These are phyloP conservation scores for Populus simonii DNA, from an alignment of 345 rosid genomes.

Conservation along the genomic window DNA sequence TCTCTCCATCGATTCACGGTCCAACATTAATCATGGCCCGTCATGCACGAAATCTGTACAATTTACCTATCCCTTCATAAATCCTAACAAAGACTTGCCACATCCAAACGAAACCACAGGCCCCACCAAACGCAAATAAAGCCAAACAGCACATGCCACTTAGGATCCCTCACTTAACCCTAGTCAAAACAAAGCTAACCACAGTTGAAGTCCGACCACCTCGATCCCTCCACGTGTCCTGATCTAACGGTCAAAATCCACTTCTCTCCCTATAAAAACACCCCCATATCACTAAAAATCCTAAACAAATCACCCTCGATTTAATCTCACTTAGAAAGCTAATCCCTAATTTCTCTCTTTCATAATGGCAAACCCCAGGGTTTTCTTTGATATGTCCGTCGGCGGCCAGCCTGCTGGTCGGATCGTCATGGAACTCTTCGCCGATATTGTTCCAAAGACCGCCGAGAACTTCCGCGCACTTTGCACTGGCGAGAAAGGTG, in stretches of 20 bases:
- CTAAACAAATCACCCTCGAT: neutral
- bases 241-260: slow-evolving; percentile 14
- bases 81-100: neutral
- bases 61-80: neutral
- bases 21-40: neutral
- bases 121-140: slow-evolving; percentile 13
- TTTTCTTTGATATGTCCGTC: slow-evolving; percentile 30
- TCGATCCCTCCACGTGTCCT: slow-evolving; percentile 45
- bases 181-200: slow-evolving; percentile 30
- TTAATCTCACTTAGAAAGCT: neutral
- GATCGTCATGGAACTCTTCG: slow-evolving; percentile 32
- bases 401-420: slow-evolving; percentile 28
- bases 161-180: slow-evolving; percentile 36
- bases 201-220: neutral
- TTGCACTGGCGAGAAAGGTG: slow-evolving; percentile 37
- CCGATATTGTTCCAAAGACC: slow-evolving; percentile 27
- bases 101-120: neutral
- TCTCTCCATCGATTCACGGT: neutral
- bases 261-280: slow-evolving; percentile 28
- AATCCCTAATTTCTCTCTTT: neutral
- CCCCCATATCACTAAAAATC: slow-evolving; percentile 17
- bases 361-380: slow-evolving; percentile 24
- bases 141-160: slow-evolving; percentile 27
- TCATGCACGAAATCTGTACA: neutral
- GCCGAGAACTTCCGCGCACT: slow-evolving; percentile 39